These are phyloP conservation scores for Castanopsis chinensis DNA, from an alignment of 306 rosid genomes.

Conservation along the genomic window DNA sequence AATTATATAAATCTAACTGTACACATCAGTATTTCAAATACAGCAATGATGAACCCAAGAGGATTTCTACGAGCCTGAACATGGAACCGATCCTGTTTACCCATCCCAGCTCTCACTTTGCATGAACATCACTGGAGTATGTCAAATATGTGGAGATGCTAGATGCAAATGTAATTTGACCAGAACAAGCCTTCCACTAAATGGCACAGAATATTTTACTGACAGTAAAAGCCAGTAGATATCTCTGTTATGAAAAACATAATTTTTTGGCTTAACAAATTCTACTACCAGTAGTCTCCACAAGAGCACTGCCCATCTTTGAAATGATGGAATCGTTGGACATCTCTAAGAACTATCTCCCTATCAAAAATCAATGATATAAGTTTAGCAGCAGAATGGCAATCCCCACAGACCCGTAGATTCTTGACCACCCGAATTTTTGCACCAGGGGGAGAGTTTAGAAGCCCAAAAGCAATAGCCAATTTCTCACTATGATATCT, in stretches of 20 bases:
- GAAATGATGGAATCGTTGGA: slow-evolving; percentile 82
- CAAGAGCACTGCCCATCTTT: slow-evolving; percentile 81
- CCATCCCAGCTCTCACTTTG: background rate
- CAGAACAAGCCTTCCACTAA: background rate
- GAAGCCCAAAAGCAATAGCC: slow-evolving; percentile 72
- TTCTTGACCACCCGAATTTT: slow-evolving; percentile 80
- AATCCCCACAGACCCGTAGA: slow-evolving; percentile 78
- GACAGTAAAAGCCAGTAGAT: background rate
- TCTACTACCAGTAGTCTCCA: slow-evolving; percentile 78
- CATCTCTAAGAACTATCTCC: slow-evolving; percentile 74
- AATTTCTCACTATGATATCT: slow-evolving; percentile 88
- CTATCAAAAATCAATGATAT: slow-evolving; percentile 65
- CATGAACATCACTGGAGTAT: background rate
- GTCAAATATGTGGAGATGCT: background rate
- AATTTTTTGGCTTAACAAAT: slow-evolving; percentile 7
- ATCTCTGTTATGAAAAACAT: background rate
- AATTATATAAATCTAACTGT: background rate
- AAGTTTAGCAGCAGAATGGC: slow-evolving; percentile 72
- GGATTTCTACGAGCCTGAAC: background rate
- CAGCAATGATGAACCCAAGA: background rate
- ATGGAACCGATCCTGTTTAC: background rate
- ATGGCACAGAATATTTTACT: background rate
- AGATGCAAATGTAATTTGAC: background rate
- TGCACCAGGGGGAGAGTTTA: slow-evolving; percentile 66
- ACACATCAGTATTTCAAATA: background rate